These are phyloP conservation scores for Pyrus hybrid DNA, from an alignment of 331 rosid species.

Conservation along the genomic window DNA sequence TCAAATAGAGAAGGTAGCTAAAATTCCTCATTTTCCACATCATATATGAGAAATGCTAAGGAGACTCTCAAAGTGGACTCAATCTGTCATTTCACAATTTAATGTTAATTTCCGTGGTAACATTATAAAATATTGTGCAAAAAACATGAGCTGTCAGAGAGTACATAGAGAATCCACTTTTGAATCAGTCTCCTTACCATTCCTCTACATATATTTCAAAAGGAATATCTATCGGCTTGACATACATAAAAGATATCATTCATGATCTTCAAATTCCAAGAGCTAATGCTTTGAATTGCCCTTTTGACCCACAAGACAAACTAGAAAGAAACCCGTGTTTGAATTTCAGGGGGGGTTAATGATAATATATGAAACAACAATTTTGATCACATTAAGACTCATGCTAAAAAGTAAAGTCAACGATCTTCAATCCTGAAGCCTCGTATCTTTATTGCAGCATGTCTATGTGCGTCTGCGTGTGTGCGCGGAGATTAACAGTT, in stretches of 20 bases:
- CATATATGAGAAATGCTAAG: too few species aligned
- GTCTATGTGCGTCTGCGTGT: background rate
- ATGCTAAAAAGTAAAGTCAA: too few species aligned
- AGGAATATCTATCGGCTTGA: background rate
- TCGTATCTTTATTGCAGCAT: background rate
- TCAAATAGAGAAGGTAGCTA: too few species aligned
- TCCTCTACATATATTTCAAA: background rate
- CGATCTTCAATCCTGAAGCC: background rate
- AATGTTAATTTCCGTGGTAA: rapidly evolving
- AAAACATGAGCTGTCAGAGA: too few species aligned
- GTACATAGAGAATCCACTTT: too few species aligned
- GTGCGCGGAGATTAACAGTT: background rate
- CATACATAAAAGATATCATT: background rate
- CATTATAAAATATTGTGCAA: too few species aligned
- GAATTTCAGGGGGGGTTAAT: background rate
- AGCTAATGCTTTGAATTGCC: background rate
- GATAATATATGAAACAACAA: background rate
- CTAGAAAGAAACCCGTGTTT: background rate
- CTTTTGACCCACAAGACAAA: background rate
- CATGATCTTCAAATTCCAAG: background rate
- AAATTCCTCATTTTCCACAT: too few species aligned
- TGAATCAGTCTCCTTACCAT: too few species aligned
- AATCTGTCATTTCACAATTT: too few species aligned
- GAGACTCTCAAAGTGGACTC: too few species aligned
- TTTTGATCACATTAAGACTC: background rate